These are phyloP conservation scores for Cyberlindnera sargentensis DNA, from an alignment of 805 yeast genomes.

Conservation along the genomic window DNA sequence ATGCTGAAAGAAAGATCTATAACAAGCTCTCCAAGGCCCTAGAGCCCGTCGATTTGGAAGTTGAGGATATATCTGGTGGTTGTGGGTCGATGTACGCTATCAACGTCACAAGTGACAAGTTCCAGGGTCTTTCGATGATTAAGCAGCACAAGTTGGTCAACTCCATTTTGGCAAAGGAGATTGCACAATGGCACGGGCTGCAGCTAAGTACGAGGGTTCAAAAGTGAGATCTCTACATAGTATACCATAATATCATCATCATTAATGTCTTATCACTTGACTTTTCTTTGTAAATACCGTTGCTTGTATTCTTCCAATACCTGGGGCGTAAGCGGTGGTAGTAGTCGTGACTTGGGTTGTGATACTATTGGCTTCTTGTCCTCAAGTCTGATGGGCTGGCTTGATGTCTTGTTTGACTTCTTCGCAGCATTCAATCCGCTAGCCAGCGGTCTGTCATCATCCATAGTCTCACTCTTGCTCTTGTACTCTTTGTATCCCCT, in stretches of 20 bases:
- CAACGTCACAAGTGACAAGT: conserved; percentile 58
- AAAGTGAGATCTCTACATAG: conserved; percentile 1
- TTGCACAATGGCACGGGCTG: conserved; percentile 89
- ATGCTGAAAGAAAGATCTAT: conserved; percentile 59
- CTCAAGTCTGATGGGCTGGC: neutral
- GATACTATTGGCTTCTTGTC: neutral
- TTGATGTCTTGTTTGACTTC: neutral
- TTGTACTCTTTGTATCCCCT: conserved; percentile 35
- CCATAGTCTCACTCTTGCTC: neutral
- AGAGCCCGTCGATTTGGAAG: conserved; percentile 55
- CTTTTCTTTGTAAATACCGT: conserved; percentile 12
- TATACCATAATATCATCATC: neutral
- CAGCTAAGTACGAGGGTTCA: conserved; percentile 70
- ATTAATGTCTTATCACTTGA: neutral
- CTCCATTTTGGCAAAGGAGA: conserved; percentile 73
- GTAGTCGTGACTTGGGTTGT: conserved; percentile 7
- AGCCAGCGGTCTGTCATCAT: too few relatives aligned
- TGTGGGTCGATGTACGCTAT: conserved; percentile 99
- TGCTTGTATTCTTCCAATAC: conserved; percentile 12
- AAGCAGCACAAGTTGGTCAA: conserved; percentile 93
- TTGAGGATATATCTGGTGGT: conserved; percentile 85
- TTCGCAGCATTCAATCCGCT: too few relatives aligned
- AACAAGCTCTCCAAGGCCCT: conserved; percentile 48
- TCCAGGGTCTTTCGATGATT: conserved; percentile 75
- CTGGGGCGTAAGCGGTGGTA: conserved; percentile 13